A percentile compares a stretch with the other conserved stretches of the same genome.
Conservation (phyloP, 495 filamentous ascomycete species). For the Tricharina praecox region DNA sequence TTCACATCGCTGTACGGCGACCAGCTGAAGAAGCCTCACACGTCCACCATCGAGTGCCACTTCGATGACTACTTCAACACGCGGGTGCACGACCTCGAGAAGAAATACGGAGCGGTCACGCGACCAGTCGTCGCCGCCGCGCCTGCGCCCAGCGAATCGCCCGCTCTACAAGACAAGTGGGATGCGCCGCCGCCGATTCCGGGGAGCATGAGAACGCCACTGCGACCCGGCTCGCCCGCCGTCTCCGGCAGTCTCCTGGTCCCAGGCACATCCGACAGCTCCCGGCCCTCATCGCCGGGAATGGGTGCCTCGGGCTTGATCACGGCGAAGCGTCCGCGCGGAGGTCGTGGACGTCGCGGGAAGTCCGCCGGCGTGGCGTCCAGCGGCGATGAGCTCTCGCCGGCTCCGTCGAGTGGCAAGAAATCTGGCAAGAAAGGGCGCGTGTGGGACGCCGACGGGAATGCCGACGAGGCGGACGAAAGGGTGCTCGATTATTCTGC, state of each 20-base stretch:
- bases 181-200: constrained; percentile 39
- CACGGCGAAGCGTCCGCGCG: constrained; percentile 45
- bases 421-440: constrained; percentile 66
- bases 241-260: constrained; percentile 32
- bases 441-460: constrained; percentile 78
- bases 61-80: constrained; percentile 93
- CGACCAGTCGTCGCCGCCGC: constrained; percentile 20
- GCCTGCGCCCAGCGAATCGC: constrained; percentile 17
- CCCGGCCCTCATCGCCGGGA: constrained; percentile 39
- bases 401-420: constrained; percentile 41
- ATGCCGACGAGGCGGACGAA: constrained; percentile 63
- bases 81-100: constrained; percentile 70
- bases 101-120: constrained; percentile 28
- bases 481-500: constrained; percentile 74
- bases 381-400: constrained; percentile 60
- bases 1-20: constrained; percentile 79
- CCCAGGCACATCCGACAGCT: constrained; percentile 53
- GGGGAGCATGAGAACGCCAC: constrained; percentile 36
- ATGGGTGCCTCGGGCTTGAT: constrained; percentile 52
- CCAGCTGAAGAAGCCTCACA: constrained; percentile 65
- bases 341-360: constrained; percentile 62
- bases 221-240: constrained; percentile 12
- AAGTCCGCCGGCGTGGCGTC: constrained; percentile 49
- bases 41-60: constrained; percentile 53
- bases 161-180: constrained; percentile 27